Percentiles rank a stretch among this genome's conserved stretches.
These are phyloP conservation scores for Chrysophaeum taylorii DNA, from an alignment of 352 stramenopile genomes.

Conservation along the genomic window DNA sequence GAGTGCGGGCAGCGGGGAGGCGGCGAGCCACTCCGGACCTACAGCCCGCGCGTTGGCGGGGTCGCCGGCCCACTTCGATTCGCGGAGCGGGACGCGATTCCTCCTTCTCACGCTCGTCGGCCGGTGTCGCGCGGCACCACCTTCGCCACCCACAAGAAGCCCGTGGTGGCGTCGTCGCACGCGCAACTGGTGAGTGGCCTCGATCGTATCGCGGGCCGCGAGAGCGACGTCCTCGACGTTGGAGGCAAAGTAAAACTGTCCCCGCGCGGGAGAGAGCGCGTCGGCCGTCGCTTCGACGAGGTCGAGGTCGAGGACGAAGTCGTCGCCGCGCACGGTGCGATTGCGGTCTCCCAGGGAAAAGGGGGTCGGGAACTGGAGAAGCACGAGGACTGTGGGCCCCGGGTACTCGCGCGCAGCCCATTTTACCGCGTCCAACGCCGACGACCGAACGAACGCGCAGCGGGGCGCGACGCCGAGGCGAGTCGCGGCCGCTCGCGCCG, in stretches of 20 bases:
- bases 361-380: not conserved
- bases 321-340: not conserved
- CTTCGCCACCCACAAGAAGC: not conserved
- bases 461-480: not conserved
- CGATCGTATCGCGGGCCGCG: not conserved
- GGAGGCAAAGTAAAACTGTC: not conserved
- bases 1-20: not conserved
- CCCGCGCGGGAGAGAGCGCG: not conserved
- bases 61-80: too few species aligned
- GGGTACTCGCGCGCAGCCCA: not conserved
- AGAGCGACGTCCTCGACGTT: slow-evolving; percentile 12
- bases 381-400: not conserved
- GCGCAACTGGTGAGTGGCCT: too few species aligned
- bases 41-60: too few species aligned
- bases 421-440: not conserved
- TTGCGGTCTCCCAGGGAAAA: not conserved
- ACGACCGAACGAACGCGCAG: not conserved
- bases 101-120: too few species aligned
- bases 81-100: too few species aligned
- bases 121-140: not conserved
- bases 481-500: not conserved
- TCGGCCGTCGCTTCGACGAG: not conserved
- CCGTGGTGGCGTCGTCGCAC: too few species aligned
- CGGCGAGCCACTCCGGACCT: not conserved
- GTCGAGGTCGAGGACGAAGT: not conserved